phyloP scores from a whole-genome alignment of 2,329 filamentous ascomycete species.

The Epichloe coenophiala region DNA sequence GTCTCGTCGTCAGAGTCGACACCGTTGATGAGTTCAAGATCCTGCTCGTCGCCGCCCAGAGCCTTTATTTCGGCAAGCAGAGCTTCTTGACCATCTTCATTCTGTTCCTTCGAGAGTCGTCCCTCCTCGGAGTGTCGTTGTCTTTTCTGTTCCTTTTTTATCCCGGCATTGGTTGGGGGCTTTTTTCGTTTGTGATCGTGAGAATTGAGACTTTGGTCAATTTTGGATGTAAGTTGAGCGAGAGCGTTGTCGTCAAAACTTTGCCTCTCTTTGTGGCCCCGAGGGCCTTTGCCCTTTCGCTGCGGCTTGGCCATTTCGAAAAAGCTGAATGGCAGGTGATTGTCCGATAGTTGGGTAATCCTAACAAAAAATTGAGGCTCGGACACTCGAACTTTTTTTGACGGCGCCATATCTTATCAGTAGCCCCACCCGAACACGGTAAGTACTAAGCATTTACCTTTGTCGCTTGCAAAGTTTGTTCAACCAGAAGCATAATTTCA shows the following conservation, averaged over 20 bases:
- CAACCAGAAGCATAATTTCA: background rate
- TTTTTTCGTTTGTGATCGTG: slow-evolving; percentile 32
- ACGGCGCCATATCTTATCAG: slow-evolving; percentile 8
- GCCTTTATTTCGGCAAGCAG: slow-evolving; percentile 51
- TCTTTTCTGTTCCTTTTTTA: slow-evolving; percentile 23
- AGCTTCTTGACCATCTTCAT: slow-evolving; percentile 19
- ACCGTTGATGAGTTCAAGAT: slow-evolving; percentile 46
- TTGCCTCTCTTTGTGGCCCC: slow-evolving; percentile 10
- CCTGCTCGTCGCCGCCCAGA: slow-evolving; percentile 51
- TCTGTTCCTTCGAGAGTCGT: slow-evolving; percentile 11
- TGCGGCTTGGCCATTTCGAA: slow-evolving; percentile 22
- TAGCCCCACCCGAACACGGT: slow-evolving; percentile 1
- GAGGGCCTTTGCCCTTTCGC: slow-evolving; percentile 23
- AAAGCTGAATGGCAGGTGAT: background rate
- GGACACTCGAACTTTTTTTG: slow-evolving; percentile 8
- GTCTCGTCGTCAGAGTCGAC: slow-evolving; percentile 29
- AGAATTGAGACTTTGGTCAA: slow-evolving; percentile 36
- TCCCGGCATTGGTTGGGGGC: slow-evolving; percentile 21
- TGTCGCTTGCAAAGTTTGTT: background rate
- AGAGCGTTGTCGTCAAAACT: slow-evolving; percentile 37
- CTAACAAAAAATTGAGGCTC: background rate
- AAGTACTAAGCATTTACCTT: background rate
- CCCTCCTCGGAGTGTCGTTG: slow-evolving; percentile 19
- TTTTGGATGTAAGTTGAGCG: slow-evolving; percentile 39
- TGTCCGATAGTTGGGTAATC: background rate